Evolutionary conservation across 768 basidiomycete species (phyloP).

Genomic region (Antrodiella citrinella): DNA sequence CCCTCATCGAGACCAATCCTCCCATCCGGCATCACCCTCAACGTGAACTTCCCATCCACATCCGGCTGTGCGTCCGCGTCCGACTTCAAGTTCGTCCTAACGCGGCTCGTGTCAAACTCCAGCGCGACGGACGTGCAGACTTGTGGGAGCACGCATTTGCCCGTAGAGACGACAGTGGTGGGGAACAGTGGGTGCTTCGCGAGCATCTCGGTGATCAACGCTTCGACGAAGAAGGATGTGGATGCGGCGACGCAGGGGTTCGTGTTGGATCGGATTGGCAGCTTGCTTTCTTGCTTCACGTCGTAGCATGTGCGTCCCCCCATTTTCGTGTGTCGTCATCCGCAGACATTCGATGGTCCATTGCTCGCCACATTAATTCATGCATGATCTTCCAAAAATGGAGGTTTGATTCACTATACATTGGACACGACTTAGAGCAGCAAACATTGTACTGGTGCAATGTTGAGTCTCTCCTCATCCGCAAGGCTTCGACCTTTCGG

Average conservation of each 20-base stretch:
- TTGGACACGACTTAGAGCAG: too few species aligned
- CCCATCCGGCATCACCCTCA: slow-evolving; percentile 24
- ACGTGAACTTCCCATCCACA: slow-evolving; percentile 27
- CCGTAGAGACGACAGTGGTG: slow-evolving; percentile 21
- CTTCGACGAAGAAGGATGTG: slow-evolving; percentile 25
- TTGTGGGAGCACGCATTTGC: slow-evolving; percentile 25
- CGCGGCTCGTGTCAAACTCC: slow-evolving; percentile 20
- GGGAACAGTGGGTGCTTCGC: slow-evolving; percentile 21
- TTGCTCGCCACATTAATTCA: too few species aligned
- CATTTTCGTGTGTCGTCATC: too few species aligned
- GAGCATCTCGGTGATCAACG: slow-evolving; percentile 24
- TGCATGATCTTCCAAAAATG: too few species aligned
- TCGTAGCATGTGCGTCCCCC: too few species aligned
- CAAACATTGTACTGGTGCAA: too few species aligned
- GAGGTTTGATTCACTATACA: too few species aligned
- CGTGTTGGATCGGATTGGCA: slow-evolving; percentile 12
- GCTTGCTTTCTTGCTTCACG: not conserved
- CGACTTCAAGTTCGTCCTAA: slow-evolving; percentile 25
- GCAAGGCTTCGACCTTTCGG: too few species aligned
- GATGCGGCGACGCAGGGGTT: slow-evolving; percentile 21
- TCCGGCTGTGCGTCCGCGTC: slow-evolving; percentile 17
- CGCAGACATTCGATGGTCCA: too few species aligned
- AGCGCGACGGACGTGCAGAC: slow-evolving; percentile 22
- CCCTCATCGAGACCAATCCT: slow-evolving; percentile 21
- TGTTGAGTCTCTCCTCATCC: too few species aligned